Conservation (phyloP, 495 filamentous ascomycete genomes). For the Stereocaulon alpinum region DNA sequence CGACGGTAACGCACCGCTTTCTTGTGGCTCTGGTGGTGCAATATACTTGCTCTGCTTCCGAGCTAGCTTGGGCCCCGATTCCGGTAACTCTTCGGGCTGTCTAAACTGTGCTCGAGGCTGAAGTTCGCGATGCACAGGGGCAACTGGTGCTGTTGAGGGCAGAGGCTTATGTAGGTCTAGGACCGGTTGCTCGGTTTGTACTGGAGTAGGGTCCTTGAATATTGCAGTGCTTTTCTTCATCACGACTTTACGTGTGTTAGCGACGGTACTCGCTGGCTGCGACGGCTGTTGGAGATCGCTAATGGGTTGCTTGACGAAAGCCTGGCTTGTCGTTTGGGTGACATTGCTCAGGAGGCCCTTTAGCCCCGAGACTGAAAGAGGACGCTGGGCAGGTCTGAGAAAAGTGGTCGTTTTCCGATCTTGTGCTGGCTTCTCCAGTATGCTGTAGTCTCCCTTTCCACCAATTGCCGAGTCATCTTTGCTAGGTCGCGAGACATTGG, state of each 20-base stretch:
- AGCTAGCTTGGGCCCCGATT: constrained; percentile 15
- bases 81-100: constrained; percentile 26
- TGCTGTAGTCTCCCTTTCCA: constrained; percentile 37
- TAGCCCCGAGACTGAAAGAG: constrained; percentile 38
- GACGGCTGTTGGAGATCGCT: constrained; percentile 27
- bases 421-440: constrained; percentile 35
- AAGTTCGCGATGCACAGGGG: constrained; percentile 25
- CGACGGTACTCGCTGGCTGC: constrained; percentile 18
- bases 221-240: constrained; percentile 53
- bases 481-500: constrained; percentile 39
- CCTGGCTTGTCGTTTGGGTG: constrained; percentile 25
- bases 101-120: constrained; percentile 36
- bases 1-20: not conserved
- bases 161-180: constrained; percentile 11
- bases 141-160: constrained; percentile 1
- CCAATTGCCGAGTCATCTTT: constrained; percentile 43
- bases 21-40: not conserved
- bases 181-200: not conserved
- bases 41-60: constrained; percentile 27
- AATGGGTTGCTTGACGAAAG: constrained; percentile 29
- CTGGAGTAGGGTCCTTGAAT: constrained; percentile 47
- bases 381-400: constrained; percentile 56
- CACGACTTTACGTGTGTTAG: constrained; percentile 37
- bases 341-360: constrained; percentile 39
- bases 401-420: constrained; percentile 43